Evolutionary conservation across 2,329 filamentous ascomycete genomes (phyloP).

Genomic region (Aspergillus glaucus): DNA sequence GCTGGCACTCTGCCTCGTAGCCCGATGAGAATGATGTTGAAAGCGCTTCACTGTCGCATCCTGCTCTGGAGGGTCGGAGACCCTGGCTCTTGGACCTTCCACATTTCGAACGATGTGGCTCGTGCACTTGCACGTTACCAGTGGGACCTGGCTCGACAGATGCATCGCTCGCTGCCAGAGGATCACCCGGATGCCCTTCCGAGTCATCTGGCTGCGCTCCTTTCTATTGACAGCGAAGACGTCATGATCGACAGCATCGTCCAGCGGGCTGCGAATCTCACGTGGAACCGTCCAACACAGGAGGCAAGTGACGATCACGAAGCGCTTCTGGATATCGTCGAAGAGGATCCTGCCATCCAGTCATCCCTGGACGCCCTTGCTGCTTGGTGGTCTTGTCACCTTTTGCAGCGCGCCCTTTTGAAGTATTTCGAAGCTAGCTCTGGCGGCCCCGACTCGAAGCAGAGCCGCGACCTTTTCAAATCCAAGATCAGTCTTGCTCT

Average conservation of each 20-base stretch:
- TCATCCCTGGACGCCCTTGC: conserved; percentile 85
- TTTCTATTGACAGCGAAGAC: conserved; percentile 74
- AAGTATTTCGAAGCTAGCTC: conserved; percentile 54
- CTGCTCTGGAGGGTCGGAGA: conserved; percentile 73
- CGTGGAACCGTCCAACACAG: conserved; percentile 74
- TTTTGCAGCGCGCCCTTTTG: conserved; percentile 63
- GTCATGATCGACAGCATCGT: conserved; percentile 72
- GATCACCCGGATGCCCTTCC: conserved; percentile 63
- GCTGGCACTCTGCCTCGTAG: conserved; percentile 81
- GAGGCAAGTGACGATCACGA: conserved; percentile 58
- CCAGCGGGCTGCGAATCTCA: conserved; percentile 81
- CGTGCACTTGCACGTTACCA: conserved; percentile 66
- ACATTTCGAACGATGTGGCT: conserved; percentile 62
- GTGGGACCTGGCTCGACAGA: conserved; percentile 73
- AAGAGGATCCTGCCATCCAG: conserved; percentile 76
- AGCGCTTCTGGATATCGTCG: conserved; percentile 72
- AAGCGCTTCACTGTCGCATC: conserved; percentile 84
- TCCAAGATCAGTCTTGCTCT: conserved; percentile 62
- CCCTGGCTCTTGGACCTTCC: conserved; percentile 58
- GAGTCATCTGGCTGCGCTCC: conserved; percentile 65
- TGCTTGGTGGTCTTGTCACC: conserved; percentile 78
- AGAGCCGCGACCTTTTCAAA: conserved; percentile 39
- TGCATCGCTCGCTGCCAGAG: conserved; percentile 44
- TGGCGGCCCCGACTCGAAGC: conserved; percentile 38
- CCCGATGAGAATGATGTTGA: conserved; percentile 78